These are phyloP conservation scores for Cnidoscolus chayamansa DNA, from an alignment of 441 rosid genomes.

Conservation along the genomic window DNA sequence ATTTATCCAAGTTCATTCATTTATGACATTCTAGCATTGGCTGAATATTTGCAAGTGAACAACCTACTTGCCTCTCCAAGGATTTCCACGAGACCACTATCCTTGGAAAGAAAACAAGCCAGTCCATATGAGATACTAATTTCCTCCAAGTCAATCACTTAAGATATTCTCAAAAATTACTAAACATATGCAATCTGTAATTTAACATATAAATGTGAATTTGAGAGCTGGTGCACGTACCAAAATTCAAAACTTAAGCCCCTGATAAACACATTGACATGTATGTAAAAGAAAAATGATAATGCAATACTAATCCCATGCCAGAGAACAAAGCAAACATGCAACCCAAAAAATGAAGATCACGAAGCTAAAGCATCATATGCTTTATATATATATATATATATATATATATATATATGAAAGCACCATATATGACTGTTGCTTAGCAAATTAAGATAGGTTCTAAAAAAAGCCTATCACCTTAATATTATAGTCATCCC, in stretches of 20 bases:
- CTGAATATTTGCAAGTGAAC: not conserved
- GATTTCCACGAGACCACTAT: not conserved
- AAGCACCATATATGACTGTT: not conserved
- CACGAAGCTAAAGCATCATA: not conserved
- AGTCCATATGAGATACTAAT: not conserved
- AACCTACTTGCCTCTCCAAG: not conserved
- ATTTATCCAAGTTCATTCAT: not conserved
- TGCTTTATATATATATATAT: no score
- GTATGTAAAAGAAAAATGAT: not conserved
- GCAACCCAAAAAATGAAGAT: not conserved
- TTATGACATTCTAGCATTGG: not conserved
- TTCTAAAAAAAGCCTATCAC: constrained; percentile 31
- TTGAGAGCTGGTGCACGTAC: no score
- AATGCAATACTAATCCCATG: not conserved
- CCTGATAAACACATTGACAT: no score
- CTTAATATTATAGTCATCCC: constrained; percentile 98
- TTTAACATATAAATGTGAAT: not conserved
- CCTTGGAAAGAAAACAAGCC: not conserved
- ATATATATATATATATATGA: no score
- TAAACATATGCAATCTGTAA: not conserved
- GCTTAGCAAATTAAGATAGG: not conserved
- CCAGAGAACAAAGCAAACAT: not conserved
- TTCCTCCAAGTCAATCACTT: not conserved
- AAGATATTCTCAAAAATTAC: not conserved
- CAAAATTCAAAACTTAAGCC: no score